Base-by-base conservation (phyloP, 441 rosid species). In the Erysimum cheiri region DNA sequence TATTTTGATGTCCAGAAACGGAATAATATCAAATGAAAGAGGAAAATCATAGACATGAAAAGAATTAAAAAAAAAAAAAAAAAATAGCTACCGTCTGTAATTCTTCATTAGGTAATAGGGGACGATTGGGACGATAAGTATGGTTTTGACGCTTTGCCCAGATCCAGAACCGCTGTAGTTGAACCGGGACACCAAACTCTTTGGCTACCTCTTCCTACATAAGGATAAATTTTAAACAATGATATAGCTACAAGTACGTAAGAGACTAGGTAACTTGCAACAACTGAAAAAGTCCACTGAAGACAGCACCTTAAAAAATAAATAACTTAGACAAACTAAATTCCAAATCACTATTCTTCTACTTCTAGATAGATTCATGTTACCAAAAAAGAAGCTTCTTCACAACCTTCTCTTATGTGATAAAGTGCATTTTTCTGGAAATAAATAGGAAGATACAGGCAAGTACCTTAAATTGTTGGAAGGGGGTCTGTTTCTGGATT, bases 81-180 rank as follows among this genome's bases (percentile, higher is more conserved):
- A 13, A 26, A 47, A 65, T 68, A 54, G 63, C 79, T 90, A 92
- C 99, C 71, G 88, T 78, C 80, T 83, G 96, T 37, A 84, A 78
- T 85, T 95, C 99, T 80, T 92, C 99, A 68, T 80, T 96, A 17
- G 91, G 77, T 60, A 85, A 80, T 70, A 95, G 66, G 59, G 99
- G 98, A 46, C 97, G 88, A 80, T 92, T 90, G 39, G 99, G 99
- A 80, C 99, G 98, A 72, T 88, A 92, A 11, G 99, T 94, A 80
- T 94, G 96, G 82, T 94, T 94, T 78, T 92, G 98, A 60, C 99
- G 85, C 87, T 92, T 94, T 44, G 98, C 98, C 99, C 99, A 94
- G 57, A 88, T 79, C 99, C 99, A 94, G 69, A 85, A 94, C 37
- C 98, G 85, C 78, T 87, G 99, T 80, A 70, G 85, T 71, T 88